phyloP scores from a whole-genome alignment of 2,329 filamentous ascomycete species.

The Fonsecaea pedrosoi region DNA sequence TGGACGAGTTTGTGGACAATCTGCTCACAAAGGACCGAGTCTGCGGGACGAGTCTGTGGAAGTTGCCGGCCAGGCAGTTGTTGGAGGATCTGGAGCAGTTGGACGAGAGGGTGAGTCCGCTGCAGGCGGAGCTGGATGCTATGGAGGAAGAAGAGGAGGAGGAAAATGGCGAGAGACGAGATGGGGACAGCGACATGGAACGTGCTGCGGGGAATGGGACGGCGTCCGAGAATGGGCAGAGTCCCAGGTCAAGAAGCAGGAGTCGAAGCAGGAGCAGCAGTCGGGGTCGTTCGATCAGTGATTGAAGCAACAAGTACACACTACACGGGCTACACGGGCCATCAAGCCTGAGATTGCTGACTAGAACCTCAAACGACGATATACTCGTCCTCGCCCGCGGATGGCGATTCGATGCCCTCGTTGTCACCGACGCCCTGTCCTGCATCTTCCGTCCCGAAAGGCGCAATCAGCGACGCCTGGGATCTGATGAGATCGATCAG shows the following conservation, averaged over 20 bases:
- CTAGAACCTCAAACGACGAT: conserved; percentile 16
- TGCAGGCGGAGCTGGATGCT: conserved; percentile 69
- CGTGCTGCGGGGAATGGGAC: conserved; percentile 31
- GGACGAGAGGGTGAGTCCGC: conserved; percentile 81
- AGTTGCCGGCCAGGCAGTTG: conserved; percentile 80
- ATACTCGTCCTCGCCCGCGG: conserved; percentile 26
- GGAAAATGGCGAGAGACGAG: conserved; percentile 55
- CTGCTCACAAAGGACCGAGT: conserved; percentile 86
- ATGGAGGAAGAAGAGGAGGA: conserved; percentile 46
- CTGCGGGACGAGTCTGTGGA: conserved; percentile 90
- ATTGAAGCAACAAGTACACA: conserved; percentile 23
- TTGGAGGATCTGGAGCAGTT: conserved; percentile 88
- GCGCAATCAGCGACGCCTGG: conserved; percentile 27
- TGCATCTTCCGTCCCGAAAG: conserved; percentile 17
- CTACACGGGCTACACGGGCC: not conserved
- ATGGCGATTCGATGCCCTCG: not conserved
- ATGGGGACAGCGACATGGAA: conserved; percentile 59
- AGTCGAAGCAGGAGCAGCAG: conserved; percentile 32
- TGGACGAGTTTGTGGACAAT: conserved; percentile 95
- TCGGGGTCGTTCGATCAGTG: conserved; percentile 26
- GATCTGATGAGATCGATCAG: conserved; percentile 37
- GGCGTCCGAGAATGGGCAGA: conserved; percentile 17
- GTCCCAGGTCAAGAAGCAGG: conserved; percentile 26
- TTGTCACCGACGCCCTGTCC: conserved; percentile 2
- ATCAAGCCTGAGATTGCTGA: not conserved